A percentile compares a stretch with the other conserved stretches of the same genome.
These are phyloP conservation scores for Pseudonitzschia multiseries DNA, from an alignment of 108 stramenopile genomes.

Conservation along the genomic window DNA sequence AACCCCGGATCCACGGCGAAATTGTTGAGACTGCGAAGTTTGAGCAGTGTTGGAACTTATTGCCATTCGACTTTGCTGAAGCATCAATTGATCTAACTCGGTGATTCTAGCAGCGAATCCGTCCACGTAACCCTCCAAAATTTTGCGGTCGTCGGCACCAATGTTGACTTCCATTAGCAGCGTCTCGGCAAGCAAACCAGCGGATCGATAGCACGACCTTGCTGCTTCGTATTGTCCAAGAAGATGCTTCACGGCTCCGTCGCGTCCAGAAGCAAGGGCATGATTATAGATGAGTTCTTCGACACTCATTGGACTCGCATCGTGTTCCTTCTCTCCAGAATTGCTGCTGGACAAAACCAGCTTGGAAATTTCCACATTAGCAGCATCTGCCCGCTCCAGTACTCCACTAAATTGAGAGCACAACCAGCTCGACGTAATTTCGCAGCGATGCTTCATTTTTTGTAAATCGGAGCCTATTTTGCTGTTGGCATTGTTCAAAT, in stretches of 20 bases:
- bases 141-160: constrained; percentile 60
- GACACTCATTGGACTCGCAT: constrained; percentile 35
- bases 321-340: constrained; percentile 3
- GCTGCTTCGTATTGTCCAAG: constrained; percentile 83
- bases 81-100: constrained; percentile 72
- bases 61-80: constrained; percentile 50
- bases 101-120: constrained; percentile 83
- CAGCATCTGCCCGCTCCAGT: constrained; percentile 83
- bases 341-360: constrained; percentile 28
- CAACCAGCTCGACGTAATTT: constrained; percentile 76
- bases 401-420: constrained; percentile 76
- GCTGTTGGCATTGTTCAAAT: constrained; percentile 7
- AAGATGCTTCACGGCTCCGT: constrained; percentile 85
- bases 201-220: constrained; percentile 78
- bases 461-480: constrained; percentile 26
- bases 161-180: constrained; percentile 84
- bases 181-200: constrained; percentile 82
- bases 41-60: constrained; percentile 16
- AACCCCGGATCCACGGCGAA: constrained; percentile 31
- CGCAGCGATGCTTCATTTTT: constrained; percentile 61
- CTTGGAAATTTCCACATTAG: constrained; percentile 69
- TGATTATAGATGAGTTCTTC: constrained; percentile 89
- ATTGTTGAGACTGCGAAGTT: not conserved
- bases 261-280: constrained; percentile 74
- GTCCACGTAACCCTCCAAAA: constrained; percentile 81